Evolutionary conservation across 192 early-diverging fungal species (phyloP), one percentile per base, ranked within the genome.

Genomic region (Chytriomyces confervae): DNA sequence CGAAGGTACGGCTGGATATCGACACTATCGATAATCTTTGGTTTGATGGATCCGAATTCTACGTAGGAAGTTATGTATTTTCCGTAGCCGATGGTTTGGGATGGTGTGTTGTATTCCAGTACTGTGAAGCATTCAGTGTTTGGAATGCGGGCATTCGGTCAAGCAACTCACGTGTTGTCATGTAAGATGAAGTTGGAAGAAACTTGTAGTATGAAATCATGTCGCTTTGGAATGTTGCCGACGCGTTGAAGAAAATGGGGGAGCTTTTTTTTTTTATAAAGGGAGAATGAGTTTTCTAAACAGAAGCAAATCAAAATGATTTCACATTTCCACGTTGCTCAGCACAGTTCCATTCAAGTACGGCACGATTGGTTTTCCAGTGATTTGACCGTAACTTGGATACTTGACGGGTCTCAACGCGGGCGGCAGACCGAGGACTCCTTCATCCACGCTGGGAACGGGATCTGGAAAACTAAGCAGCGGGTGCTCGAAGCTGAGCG

Each of bases 1-100:
- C 67, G 67, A 16, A 69, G n/a, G 67, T 49, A 69, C 16, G 67
- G 67, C 29, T 69, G 67, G 49, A 69, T 29, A 46, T 69, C 67
- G 13, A 27, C 13, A 7, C 11, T 49, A 27, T 69, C 67, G 47
- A 47, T 50, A 10, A 69, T 13, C 13, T 16, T 9, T 18, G 13
- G 11, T 46, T 69, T 69, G 11, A 18, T 50, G 16, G 49, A 9
- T 50, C 46, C 18, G 11, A 46, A 47, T 48, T 69, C 67, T 16
- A 48, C 46, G 46, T 49, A 49, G 49, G 44, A 18, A 11, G 13
- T 49, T 9, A 45, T 46, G 29, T 23, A 69, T 13, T 18, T 36
- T 16, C 67, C 67, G 9, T 16, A 18, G 29, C 67, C 67, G n/a
- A 36, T 48, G 9, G 18, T 50, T 69, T 69, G 67, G 46, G 67